These are phyloP conservation scores for Malus hybrid DNA, from an alignment of 331 rosid species.

Conservation along the genomic window DNA sequence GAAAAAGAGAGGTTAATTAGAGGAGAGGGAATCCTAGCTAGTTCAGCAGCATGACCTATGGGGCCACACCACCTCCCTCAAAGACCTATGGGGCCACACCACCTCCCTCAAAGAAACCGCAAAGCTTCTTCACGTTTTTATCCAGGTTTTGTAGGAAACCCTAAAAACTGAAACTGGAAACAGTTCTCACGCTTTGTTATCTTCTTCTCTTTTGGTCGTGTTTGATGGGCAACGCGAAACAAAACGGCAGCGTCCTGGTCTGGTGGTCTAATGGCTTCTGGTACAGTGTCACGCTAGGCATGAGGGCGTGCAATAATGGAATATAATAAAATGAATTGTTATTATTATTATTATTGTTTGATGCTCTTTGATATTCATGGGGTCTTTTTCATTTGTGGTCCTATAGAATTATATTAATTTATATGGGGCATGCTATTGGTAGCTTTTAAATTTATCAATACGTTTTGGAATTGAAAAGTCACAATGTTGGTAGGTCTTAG, in stretches of 20 bases:
- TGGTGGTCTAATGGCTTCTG: background rate
- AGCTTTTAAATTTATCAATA: background rate
- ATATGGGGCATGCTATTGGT: background rate
- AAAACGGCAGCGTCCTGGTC: background rate
- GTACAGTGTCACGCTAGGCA: background rate
- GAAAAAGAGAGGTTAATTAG: too few species aligned
- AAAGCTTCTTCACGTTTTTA: background rate
- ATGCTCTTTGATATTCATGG: background rate
- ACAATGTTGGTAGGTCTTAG: background rate
- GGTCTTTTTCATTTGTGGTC: constrained; percentile 12
- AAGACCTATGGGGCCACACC: background rate
- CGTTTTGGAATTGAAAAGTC: background rate
- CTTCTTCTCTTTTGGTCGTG: background rate
- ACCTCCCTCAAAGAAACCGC: background rate
- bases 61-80: background rate
- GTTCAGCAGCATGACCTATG: background rate
- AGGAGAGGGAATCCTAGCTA: too few species aligned
- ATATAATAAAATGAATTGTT: background rate
- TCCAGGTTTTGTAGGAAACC: background rate
- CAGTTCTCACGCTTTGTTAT: background rate
- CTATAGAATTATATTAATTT: background rate
- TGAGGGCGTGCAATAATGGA: background rate
- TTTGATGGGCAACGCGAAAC: constrained; percentile 12
- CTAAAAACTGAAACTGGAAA: background rate
- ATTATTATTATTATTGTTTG: background rate